phyloP scores from a whole-genome alignment of 2,329 filamentous ascomycete species.

The Xylariomycetidae sp. region DNA sequence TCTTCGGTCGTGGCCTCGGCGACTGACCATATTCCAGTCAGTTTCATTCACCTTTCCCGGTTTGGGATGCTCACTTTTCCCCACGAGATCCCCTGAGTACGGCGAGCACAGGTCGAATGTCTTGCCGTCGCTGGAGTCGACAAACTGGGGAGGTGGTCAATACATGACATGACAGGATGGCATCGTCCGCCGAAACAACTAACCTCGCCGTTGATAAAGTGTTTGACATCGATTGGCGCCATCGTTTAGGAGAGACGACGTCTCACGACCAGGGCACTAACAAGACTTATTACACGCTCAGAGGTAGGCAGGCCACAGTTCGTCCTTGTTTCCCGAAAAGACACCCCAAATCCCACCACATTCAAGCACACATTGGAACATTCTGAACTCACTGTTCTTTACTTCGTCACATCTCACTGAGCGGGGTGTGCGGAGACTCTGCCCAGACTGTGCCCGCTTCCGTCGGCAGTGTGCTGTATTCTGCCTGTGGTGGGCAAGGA shows the following conservation, averaged over 20 bases:
- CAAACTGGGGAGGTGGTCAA: slow-evolving; percentile 6
- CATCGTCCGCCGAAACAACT: neutral
- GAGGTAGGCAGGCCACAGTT: no score
- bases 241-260: slow-evolving; percentile 2
- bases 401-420: no score
- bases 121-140: slow-evolving; percentile 8
- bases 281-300: neutral
- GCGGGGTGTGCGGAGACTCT: no score
- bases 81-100: slow-evolving; percentile 11
- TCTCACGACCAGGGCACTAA: neutral
- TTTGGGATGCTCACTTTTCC: slow-evolving; percentile 4
- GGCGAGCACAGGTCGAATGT: slow-evolving; percentile 13
- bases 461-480: no score
- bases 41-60: neutral
- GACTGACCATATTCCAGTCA: neutral
- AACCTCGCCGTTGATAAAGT: slow-evolving; percentile 14
- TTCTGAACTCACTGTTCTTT: no score
- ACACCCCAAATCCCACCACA: no score
- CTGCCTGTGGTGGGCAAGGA: no score
- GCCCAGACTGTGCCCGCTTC: no score
- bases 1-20: slow-evolving; percentile 15
- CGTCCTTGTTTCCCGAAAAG: no score
- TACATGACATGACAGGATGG: neutral
- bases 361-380: no score
- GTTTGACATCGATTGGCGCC: slow-evolving; percentile 9